A percentile compares a stretch with the other conserved stretches of the same genome.
phyloP scores from a whole-genome alignment of 2,329 filamentous ascomycete genomes.

The Fusarium sp. region DNA sequence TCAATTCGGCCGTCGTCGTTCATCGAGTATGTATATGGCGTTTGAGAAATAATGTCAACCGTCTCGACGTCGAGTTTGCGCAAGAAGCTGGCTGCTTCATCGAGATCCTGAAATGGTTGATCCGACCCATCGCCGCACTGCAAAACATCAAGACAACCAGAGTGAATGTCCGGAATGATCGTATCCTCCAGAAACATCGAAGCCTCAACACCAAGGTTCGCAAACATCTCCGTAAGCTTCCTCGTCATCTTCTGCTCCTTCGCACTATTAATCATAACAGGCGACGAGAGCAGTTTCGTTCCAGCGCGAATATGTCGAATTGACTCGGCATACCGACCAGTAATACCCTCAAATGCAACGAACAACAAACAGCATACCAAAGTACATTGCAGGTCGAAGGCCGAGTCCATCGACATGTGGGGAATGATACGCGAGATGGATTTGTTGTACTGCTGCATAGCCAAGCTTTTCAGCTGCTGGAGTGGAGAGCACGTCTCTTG shows the following conservation, averaged over 20 bases:
- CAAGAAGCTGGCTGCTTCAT: conserved; percentile 26
- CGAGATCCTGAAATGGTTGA: conserved; percentile 27
- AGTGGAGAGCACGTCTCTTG: conserved; percentile 26
- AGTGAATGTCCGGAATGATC: conserved; percentile 8
- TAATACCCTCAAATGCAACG: conserved; percentile 40
- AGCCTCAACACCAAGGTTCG: conserved; percentile 27
- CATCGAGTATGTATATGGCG: background rate
- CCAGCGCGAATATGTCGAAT: conserved; percentile 39
- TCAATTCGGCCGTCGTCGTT: background rate
- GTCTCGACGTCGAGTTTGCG: conserved; percentile 23
- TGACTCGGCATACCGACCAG: conserved; percentile 37
- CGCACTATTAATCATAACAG: background rate
- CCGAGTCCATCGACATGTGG: conserved; percentile 21
- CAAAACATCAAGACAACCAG: background rate
- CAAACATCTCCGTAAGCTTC: conserved; percentile 41
- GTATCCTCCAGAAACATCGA: conserved; percentile 38
- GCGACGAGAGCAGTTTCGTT: conserved; percentile 20
- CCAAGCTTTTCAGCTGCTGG: conserved; percentile 30
- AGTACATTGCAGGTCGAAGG: conserved; percentile 31
- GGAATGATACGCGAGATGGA: conserved; percentile 35
- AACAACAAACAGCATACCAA: conserved; percentile 41
- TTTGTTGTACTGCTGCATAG: conserved; percentile 40
- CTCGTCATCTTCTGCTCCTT: conserved; percentile 9
- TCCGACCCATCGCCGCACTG: background rate
- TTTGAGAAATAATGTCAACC: background rate